A percentile compares a stretch with the other conserved stretches of the same genome.
These are phyloP conservation scores for Hypocreales sp. DNA, from an alignment of 2,329 filamentous ascomycete genomes.

Conservation along the genomic window DNA sequence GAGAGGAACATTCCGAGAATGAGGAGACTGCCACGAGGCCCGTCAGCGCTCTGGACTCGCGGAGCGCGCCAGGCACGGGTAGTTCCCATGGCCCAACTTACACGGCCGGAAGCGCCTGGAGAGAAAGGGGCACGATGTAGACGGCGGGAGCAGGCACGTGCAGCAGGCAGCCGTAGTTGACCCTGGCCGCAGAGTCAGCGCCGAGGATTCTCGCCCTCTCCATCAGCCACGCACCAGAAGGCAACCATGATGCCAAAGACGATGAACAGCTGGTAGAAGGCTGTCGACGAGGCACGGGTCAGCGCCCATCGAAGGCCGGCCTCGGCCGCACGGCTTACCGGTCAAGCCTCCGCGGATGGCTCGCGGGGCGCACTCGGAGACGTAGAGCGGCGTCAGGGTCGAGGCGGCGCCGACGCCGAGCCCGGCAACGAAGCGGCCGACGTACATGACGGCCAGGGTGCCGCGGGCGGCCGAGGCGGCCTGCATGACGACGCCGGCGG, in stretches of 20 bases:
- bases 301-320: no score
- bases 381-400: constrained; percentile 26
- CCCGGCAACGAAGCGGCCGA: constrained; percentile 41
- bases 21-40: constrained; percentile 34
- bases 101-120: constrained; percentile 49
- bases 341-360: constrained; percentile 35
- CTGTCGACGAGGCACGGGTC: constrained; percentile 8
- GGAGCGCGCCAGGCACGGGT: no score
- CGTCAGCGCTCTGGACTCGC: no score
- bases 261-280: constrained; percentile 34
- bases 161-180: constrained; percentile 37
- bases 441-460: constrained; percentile 45
- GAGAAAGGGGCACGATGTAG: constrained; percentile 46
- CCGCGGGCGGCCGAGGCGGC: constrained; percentile 36
- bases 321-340: constrained; percentile 11
- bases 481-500: constrained; percentile 49
- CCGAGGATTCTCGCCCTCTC: no score
- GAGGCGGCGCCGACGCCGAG: constrained; percentile 34
- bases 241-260: constrained; percentile 26
- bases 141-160: constrained; percentile 29
- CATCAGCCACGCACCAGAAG: constrained; percentile 22
- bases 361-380: constrained; percentile 32
- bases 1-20: constrained; percentile 45
- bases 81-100: no score
- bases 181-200: no score